Conservation (phyloP, 2,329 filamentous ascomycete genomes). For the Chalaropsis thielavioides region DNA sequence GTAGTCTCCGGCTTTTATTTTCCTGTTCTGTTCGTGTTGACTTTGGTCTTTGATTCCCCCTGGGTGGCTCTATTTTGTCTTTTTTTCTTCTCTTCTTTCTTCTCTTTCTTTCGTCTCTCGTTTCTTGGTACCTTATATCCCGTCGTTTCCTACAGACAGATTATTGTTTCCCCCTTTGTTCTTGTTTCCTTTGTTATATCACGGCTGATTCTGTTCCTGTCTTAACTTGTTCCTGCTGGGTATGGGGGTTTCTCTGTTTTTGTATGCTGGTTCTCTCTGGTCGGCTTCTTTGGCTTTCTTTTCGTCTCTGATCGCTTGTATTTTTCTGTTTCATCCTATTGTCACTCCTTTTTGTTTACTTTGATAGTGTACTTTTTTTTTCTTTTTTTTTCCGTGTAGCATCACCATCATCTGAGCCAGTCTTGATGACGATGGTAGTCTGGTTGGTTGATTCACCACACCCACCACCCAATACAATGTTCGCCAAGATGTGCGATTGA, state of each 20-base stretch:
- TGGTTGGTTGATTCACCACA: neutral
- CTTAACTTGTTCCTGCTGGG: neutral
- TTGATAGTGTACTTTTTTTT: neutral
- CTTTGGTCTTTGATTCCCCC: constrained; percentile 1
- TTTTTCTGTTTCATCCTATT: neutral
- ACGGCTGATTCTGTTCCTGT: neutral
- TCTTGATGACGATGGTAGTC: neutral
- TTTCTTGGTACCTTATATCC: neutral
- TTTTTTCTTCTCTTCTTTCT: neutral
- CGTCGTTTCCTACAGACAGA: constrained; percentile 6
- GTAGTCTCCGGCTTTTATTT: neutral
- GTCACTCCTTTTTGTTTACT: neutral
- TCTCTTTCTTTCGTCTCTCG: neutral
- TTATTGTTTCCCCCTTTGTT: neutral
- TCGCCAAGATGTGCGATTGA: neutral
- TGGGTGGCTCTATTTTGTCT: neutral
- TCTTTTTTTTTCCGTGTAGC: neutral
- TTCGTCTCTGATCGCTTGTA: neutral
- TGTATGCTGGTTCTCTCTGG: neutral
- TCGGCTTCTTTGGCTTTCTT: neutral
- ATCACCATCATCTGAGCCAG: neutral
- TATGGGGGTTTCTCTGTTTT: neutral
- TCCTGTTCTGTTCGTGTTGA: neutral
- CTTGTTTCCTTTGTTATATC: constrained; percentile 11
- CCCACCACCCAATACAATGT: neutral